Evolutionary conservation across 306 rosid species (phyloP), one percentile per base, ranked within the genome.

Genomic region (Cucurbita ficifolia): DNA sequence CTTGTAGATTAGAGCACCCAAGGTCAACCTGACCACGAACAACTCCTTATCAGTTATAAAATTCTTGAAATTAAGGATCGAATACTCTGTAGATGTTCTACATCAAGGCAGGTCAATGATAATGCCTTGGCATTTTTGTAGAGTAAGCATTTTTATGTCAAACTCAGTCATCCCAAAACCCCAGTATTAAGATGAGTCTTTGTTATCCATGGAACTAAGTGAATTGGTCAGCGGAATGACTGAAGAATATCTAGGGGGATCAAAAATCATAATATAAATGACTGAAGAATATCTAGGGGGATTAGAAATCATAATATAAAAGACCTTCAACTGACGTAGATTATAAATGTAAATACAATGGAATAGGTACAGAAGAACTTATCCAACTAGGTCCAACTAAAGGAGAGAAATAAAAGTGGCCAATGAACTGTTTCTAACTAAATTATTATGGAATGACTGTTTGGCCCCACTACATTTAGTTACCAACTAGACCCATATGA

Each of bases 1-100:
- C 81, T 84, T 74, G 87, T 46, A 81, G 70, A 51, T 77, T 78
- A 79, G 87, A 83, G 73, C 73, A 75, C 38, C 86, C 62, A 58
- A 83, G 79, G 59, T 79, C 70, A 29, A 80, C 88, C 88, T 88
- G 54, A 39, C 45, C 62, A 74, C 69, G 67, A 56, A 36, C 64
- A 76, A 62, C 51, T 22, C 61, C 76, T 33, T 48, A 68, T 68
- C 54, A 68, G 55, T 46, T 19, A 67, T 22, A 45, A 67, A n/a
- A 67, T 19, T 67, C 72, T 42, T 43, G 54, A 21, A 65, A 65
- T 42, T 40, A 65, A 65, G 36, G 18, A 65, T 42, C 2, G 29
- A 64, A 64, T 64, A 42, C 55, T 68, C 51, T 11, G 16, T 12
- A 68, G 55, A 68, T 68, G 73, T 46, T 46, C 73, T 68, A 45